Evolutionary conservation across 2,329 filamentous ascomycete genomes (phyloP).

Genomic region (Ceratocystis eucalypticola): DNA sequence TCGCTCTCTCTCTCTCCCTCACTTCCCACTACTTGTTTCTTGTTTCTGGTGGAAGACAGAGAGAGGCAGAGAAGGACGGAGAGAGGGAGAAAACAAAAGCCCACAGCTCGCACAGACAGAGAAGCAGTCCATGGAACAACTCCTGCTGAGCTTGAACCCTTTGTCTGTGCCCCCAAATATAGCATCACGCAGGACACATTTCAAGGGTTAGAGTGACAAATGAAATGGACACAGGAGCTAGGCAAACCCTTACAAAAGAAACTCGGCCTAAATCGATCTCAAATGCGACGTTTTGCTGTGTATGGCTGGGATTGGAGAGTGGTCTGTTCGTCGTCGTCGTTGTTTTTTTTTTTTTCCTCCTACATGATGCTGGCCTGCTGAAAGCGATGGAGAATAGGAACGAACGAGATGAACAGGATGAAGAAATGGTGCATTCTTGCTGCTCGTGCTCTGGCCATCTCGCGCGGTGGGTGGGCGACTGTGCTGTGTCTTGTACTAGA

Average conservation of each 20-base stretch:
- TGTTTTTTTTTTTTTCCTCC: too few species aligned
- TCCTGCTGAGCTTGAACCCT: slow-evolving; percentile 5
- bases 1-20: too few species aligned
- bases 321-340: not conserved
- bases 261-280: not conserved
- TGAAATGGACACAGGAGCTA: not conserved
- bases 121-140: slow-evolving; percentile 5
- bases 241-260: not conserved
- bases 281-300: not conserved
- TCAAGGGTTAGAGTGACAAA: not conserved
- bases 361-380: not conserved
- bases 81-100: not conserved
- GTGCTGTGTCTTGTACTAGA: not conserved
- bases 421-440: not conserved
- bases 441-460: not conserved
- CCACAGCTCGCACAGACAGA: slow-evolving; percentile 1
- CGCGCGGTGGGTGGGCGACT: not conserved
- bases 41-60: too few species aligned
- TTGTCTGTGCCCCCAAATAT: slow-evolving; percentile 8
- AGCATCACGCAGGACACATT: not conserved
- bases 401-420: not conserved
- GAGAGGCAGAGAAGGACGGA: not conserved
- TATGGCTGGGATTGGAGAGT: not conserved
- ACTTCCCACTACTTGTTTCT: too few species aligned
- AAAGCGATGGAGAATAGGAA: too few species aligned